Evolutionary conservation across 2,329 filamentous ascomycete genomes (phyloP).

Genomic region (Talaromyces rugulosus): DNA sequence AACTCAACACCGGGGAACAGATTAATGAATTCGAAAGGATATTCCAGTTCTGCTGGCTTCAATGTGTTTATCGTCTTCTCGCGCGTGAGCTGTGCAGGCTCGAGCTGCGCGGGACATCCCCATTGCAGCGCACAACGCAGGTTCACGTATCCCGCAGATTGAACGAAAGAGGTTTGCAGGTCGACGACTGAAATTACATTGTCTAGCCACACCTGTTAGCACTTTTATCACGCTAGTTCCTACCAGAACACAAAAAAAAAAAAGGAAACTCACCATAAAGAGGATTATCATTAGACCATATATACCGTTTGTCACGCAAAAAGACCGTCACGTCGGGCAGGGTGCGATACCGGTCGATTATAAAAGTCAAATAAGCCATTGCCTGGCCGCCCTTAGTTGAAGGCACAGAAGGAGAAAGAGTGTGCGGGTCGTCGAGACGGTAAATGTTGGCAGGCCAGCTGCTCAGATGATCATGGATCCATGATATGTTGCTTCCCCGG

Average conservation of each 20-base stretch:
- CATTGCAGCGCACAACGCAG: background rate
- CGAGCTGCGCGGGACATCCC: background rate
- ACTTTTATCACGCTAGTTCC: background rate
- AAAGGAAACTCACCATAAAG: slow-evolving; percentile 36
- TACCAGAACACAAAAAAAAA: background rate
- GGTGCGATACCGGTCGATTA: slow-evolving; percentile 43
- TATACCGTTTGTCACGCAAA: slow-evolving; percentile 39
- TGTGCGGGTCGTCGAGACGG: background rate
- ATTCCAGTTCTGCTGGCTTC: background rate
- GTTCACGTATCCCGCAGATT: background rate
- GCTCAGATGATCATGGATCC: background rate
- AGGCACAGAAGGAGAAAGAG: slow-evolving; percentile 26
- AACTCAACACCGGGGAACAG: slow-evolving; percentile 36
- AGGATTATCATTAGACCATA: slow-evolving; percentile 43
- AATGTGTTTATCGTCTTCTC: background rate
- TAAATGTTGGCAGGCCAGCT: background rate
- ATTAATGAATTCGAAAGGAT: slow-evolving; percentile 25
- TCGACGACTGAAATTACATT: background rate
- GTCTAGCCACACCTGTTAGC: background rate
- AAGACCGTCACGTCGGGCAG: slow-evolving; percentile 39
- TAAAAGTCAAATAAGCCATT: slow-evolving; percentile 45
- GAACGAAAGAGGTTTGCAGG: background rate
- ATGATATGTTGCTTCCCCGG: background rate
- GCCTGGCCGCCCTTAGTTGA: slow-evolving; percentile 45
- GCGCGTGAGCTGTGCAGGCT: background rate